A percentile compares a stretch with the other conserved stretches of the same genome.
Conservation (phyloP, 176 grass and related monocot genomes). For the Stipa capillata region DNA sequence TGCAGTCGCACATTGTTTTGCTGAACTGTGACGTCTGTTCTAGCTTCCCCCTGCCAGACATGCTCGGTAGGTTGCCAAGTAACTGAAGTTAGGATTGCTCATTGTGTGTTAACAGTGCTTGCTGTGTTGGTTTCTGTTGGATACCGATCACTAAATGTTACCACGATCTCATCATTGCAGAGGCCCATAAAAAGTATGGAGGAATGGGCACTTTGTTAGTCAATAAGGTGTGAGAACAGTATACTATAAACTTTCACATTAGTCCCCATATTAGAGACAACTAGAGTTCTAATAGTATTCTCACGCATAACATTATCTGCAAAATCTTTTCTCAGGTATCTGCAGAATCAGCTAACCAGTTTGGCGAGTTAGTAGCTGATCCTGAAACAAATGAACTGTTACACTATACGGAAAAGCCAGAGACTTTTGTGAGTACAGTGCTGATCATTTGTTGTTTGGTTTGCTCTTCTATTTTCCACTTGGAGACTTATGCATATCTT, state of each 20-base stretch:
- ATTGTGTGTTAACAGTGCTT: neutral
- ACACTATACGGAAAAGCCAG: slow-evolving; percentile 93
- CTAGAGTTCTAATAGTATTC: slow-evolving; percentile 2
- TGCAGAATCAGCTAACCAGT: slow-evolving; percentile 92
- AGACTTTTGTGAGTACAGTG: slow-evolving; percentile 86
- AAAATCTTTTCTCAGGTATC: slow-evolving; percentile 55
- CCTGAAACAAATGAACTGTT: slow-evolving; percentile 91
- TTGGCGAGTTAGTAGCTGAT: slow-evolving; percentile 98
- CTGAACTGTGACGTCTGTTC: slow-evolving; percentile 97
- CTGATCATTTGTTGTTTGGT: slow-evolving; percentile 1
- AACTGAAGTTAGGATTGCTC: neutral
- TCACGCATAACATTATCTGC: neutral
- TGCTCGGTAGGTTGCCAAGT: slow-evolving; percentile 69
- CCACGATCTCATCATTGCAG: slow-evolving; percentile 47
- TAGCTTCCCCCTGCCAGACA: slow-evolving; percentile 88
- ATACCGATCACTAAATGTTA: neutral
- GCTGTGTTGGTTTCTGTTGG: neutral
- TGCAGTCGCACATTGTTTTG: slow-evolving; percentile 94
- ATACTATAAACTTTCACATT: neutral
- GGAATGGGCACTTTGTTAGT: slow-evolving; percentile 94
- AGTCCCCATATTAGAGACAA: neutral
- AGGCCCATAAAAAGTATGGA: slow-evolving; percentile 91
- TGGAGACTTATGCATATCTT: neutral
- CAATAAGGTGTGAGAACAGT: slow-evolving; percentile 55
- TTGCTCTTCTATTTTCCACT: neutral